Evolutionary conservation across 345 rosid species (phyloP), one percentile per base, ranked within the genome.

Genomic region (Hevea brasiliensis): DNA sequence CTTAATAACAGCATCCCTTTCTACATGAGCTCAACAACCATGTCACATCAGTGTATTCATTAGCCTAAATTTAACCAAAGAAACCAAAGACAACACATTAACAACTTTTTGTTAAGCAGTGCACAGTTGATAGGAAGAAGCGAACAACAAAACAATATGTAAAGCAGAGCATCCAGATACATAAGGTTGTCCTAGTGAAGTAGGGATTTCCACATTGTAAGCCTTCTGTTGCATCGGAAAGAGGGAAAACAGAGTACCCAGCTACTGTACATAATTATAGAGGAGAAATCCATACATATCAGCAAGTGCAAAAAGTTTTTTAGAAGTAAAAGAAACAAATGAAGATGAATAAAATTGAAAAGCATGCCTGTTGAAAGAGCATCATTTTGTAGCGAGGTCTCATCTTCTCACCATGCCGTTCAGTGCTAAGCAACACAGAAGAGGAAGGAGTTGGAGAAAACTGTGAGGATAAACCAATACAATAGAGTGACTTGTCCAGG

Each of bases 401-500:
- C 3, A 84, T 77, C 76, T 82, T 84, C 42, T 90, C 89, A 1
- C 92, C 98, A 40, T 79, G 87, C 2, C 83, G 55, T 65, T 94
- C 96, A 7, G 89, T 82, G 79, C 37, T 32, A 37, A 87, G 67
- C 67, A 92, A 45, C 15, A 90, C 53, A 51, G 92, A 87, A 0
- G 90, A 67, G 8, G 88, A 77, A 37, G 90, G 65, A 42, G 82
- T 71, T 1, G 86, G 56, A 24, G 94, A 81, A 65, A 91, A 75
- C 77, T 89, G 96, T 15, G 96, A 77, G 83, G 81, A 86, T 44
- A 85, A 51, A 47, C 89, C 94, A 58, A 92, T 10, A 0, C 96
- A 84, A 79, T 90, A 90, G 37, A 89, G 89, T 0, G 98, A 90
- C 77, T 88, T 88, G 73, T 94, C 92, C 47, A 92, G 76, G 75